phyloP scores from a whole-genome alignment of 805 yeast species.

The Metschnikowia cerradonensis region DNA sequence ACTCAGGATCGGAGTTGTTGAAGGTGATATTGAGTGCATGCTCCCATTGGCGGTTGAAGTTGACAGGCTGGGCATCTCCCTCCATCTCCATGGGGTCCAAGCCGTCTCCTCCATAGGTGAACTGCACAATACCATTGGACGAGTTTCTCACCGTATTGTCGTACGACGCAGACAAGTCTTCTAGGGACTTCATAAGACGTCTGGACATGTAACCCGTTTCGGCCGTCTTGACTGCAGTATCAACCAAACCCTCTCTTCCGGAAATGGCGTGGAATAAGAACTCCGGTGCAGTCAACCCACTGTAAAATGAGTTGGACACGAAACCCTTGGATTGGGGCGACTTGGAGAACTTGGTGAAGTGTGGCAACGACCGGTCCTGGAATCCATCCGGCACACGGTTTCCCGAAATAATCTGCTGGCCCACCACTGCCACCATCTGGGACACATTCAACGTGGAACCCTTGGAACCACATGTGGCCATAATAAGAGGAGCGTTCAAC shows the following conservation, averaged over 20 bases:
- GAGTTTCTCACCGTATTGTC: slow-evolving; percentile 95
- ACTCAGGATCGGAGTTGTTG: slow-evolving; percentile 46
- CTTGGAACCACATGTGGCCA: slow-evolving; percentile 99
- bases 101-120: slow-evolving; percentile 98
- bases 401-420: slow-evolving; percentile 98
- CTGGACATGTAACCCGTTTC: slow-evolving; percentile 99
- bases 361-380: slow-evolving; percentile 97
- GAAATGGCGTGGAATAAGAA: slow-evolving; percentile 99
- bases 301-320: slow-evolving; percentile 91
- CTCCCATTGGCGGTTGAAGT: slow-evolving; percentile 91
- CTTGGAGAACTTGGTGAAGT: slow-evolving; percentile 90
- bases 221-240: slow-evolving; percentile 98
- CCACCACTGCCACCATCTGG: slow-evolving; percentile 99
- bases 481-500: slow-evolving; percentile 91
- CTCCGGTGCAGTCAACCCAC: slow-evolving; percentile 98
- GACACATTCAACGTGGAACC: slow-evolving; percentile 98
- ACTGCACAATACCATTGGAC: slow-evolving; percentile 93
- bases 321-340: slow-evolving; percentile 98
- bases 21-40: slow-evolving; percentile 78
- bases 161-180: slow-evolving; percentile 89
- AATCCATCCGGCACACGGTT: slow-evolving; percentile 99
- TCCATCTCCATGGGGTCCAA: slow-evolving; percentile 98
- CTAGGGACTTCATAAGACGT: slow-evolving; percentile 94
- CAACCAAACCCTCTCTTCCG: slow-evolving; percentile 99
- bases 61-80: slow-evolving; percentile 96